phyloP scores from a whole-genome alignment of 768 basidiomycete species.

The Kwoniella bestiolae region DNA sequence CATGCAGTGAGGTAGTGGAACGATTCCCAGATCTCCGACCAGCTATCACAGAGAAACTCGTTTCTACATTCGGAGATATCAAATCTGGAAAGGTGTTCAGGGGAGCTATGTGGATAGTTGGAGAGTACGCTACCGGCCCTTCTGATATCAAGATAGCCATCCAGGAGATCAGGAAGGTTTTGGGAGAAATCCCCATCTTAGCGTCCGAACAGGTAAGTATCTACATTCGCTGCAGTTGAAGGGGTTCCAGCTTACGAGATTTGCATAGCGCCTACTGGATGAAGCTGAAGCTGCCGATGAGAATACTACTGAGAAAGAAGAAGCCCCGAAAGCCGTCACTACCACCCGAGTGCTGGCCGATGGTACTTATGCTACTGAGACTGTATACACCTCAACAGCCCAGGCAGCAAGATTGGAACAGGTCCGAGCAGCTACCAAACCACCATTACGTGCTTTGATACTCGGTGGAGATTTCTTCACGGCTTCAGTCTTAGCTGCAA shows the following conservation, averaged over 20 bases:
- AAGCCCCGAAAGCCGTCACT: conserved; percentile 63
- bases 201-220: conserved; percentile 75
- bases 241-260: neutral
- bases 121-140: conserved; percentile 74
- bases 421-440: conserved; percentile 84
- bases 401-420: conserved; percentile 70
- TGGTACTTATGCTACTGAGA: conserved; percentile 97
- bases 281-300: conserved; percentile 69
- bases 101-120: conserved; percentile 96
- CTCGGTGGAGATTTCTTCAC: conserved; percentile 98
- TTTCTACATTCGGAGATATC: conserved; percentile 78
- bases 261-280: conserved; percentile 66
- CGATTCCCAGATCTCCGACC: conserved; percentile 87
- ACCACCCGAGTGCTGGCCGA: conserved; percentile 79
- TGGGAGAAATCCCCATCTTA: conserved; percentile 97
- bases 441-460: conserved; percentile 87
- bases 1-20: conserved; percentile 86
- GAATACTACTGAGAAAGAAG: conserved; percentile 59
- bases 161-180: conserved; percentile 76
- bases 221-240: neutral
- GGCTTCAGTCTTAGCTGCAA: conserved; percentile 82
- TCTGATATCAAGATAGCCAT: conserved; percentile 73
- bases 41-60: conserved; percentile 83
- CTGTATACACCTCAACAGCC: conserved; percentile 69
- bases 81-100: conserved; percentile 97